phyloP scores from a whole-genome alignment of 805 yeast species.

The Barnettozyma sucrosica region DNA sequence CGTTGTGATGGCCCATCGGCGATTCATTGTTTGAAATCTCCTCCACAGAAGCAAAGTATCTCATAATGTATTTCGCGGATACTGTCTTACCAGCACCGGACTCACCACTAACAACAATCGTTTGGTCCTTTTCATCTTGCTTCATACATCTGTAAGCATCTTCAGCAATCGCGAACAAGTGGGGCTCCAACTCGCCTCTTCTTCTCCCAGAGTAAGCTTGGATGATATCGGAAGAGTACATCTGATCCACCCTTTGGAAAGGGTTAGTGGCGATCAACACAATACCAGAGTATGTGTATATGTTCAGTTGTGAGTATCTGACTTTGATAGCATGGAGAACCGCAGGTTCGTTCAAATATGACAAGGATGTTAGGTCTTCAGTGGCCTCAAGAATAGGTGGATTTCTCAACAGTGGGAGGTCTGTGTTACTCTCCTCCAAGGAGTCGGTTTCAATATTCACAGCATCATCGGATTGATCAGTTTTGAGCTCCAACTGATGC shows the following conservation, averaged over 20 bases:
- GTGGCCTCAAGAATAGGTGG: constrained; percentile 91
- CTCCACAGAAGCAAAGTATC: constrained; percentile 95
- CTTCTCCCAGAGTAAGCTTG: constrained; percentile 92
- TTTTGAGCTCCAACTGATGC: constrained; percentile 43
- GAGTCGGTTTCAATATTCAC: constrained; percentile 41
- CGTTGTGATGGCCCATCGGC: constrained; percentile 36
- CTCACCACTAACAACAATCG: constrained; percentile 95
- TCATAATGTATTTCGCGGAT: constrained; percentile 93
- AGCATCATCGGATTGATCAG: constrained; percentile 45
- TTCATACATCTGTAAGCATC: constrained; percentile 96
- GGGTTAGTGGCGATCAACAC: constrained; percentile 96
- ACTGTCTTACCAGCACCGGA: constrained; percentile 99
- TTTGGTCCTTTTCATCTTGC: constrained; percentile 77
- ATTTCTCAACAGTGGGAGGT: constrained; percentile 77
- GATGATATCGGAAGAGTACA: constrained; percentile 86
- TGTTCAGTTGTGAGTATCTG: constrained; percentile 83
- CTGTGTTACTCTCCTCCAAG: constrained; percentile 28
- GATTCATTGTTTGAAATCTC: constrained; percentile 31
- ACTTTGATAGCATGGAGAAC: constrained; percentile 89
- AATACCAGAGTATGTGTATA: constrained; percentile 94
- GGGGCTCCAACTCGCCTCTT: constrained; percentile 95
- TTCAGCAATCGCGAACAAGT: constrained; percentile 94
- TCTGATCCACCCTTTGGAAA: constrained; percentile 84
- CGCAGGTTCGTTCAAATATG: constrained; percentile 93
- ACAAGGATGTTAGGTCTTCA: constrained; percentile 87